Evolutionary conservation across 768 basidiomycete species (phyloP).

Genomic region (Mycena polygramma): DNA sequence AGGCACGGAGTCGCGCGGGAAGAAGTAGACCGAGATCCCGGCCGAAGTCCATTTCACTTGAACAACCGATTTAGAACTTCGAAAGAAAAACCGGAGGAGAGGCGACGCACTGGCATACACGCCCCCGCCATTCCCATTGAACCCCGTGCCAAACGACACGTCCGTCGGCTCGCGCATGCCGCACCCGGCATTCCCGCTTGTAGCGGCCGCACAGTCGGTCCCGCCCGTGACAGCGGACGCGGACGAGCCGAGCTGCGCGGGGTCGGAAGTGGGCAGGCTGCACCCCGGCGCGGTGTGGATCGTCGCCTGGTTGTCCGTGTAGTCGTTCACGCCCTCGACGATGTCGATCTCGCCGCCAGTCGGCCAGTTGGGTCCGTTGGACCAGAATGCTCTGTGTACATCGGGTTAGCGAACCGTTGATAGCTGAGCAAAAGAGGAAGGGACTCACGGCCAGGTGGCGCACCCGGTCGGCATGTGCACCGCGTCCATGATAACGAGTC

Average conservation of each 20-base stretch:
- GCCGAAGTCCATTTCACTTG: conserved; percentile 84
- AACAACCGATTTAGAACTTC: neutral
- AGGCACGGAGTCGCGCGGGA: conserved; percentile 80
- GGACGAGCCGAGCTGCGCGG: conserved; percentile 65
- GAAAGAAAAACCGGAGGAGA: neutral
- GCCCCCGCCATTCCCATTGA: conserved; percentile 89
- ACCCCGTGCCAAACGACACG: conserved; percentile 85
- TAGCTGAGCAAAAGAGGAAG: too few species aligned
- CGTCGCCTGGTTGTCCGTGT: conserved; percentile 85
- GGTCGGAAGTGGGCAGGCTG: conserved; percentile 63
- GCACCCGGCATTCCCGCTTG: conserved; percentile 86
- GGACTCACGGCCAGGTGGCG: conserved; percentile 64
- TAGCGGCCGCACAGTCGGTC: conserved; percentile 77
- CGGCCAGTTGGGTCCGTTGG: conserved; percentile 73
- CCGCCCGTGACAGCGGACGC: conserved; percentile 73
- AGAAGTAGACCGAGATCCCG: conserved; percentile 88
- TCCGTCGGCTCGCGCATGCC: conserved; percentile 73
- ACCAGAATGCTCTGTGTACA: conserved; percentile 49
- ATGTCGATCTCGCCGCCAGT: conserved; percentile 62
- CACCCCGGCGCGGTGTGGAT: conserved; percentile 85
- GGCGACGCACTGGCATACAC: conserved; percentile 85
- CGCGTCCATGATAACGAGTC: conserved; percentile 74
- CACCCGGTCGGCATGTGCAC: conserved; percentile 82
- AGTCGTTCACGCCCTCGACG: conserved; percentile 81
- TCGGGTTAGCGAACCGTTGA: too few species aligned